phyloP scores from a whole-genome alignment of 441 rosid species.

The Populus hybrid region DNA sequence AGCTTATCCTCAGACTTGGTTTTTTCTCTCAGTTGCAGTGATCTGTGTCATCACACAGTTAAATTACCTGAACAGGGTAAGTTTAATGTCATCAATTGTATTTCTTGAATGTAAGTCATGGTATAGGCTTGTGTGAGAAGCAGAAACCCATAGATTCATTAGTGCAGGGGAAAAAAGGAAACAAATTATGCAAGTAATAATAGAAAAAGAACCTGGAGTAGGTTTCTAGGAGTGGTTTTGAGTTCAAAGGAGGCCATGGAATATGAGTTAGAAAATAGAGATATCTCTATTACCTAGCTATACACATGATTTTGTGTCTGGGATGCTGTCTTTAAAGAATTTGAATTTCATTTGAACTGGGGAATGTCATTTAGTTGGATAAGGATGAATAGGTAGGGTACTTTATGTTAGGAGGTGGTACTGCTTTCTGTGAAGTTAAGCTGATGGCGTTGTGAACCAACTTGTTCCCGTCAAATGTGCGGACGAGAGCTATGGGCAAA shows the following conservation, averaged over 20 bases:
- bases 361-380: not conserved
- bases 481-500: not conserved
- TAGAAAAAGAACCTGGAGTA: not conserved
- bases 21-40: conserved; percentile 72
- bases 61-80: conserved; percentile 82
- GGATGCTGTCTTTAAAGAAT: not conserved
- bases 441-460: not conserved
- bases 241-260: not conserved
- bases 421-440: not conserved
- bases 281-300: not conserved
- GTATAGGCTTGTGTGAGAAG: not conserved
- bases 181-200: not conserved
- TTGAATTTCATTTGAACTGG: not conserved
- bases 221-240: not conserved
- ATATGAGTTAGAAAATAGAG: not conserved
- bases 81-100: conserved; percentile 4
- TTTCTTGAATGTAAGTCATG: not conserved
- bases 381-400: not conserved
- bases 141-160: not conserved
- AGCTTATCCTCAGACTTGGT: conserved; percentile 70
- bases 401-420: not conserved
- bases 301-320: not conserved
- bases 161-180: not conserved
- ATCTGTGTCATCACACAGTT: conserved; percentile 79
- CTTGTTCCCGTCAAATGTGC: not conserved